Conservation (phyloP, 1,284 basidiomycete species). For the Naganishia sp. region DNA sequence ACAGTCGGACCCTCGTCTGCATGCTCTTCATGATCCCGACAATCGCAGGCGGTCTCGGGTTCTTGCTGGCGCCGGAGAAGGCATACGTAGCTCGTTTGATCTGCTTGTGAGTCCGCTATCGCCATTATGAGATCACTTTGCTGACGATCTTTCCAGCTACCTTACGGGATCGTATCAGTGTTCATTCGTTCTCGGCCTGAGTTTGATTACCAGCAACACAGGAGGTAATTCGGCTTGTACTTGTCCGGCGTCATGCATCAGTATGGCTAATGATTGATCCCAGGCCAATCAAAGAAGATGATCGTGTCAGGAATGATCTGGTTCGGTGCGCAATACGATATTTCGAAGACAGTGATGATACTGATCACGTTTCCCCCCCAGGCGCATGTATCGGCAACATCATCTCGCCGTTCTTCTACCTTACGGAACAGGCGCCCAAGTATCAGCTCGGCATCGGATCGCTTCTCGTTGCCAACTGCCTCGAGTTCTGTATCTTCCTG, state of each 20-base stretch:
- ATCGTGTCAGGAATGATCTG: slow-evolving; percentile 42
- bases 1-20: slow-evolving; percentile 39
- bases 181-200: slow-evolving; percentile 57
- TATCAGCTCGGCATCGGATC: slow-evolving; percentile 56
- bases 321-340: slow-evolving; percentile 16
- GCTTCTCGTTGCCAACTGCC: slow-evolving; percentile 51
- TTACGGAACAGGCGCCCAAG: slow-evolving; percentile 51
- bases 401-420: slow-evolving; percentile 51
- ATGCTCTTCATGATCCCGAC: slow-evolving; percentile 52
- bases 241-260: too few relatives aligned
- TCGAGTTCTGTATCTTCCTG: slow-evolving; percentile 53
- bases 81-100: slow-evolving; percentile 53
- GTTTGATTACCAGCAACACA: slow-evolving; percentile 57
- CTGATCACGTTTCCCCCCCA: slow-evolving; percentile 6
- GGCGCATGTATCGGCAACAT: slow-evolving; percentile 55
- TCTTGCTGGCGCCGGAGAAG: slow-evolving; percentile 51
- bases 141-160: slow-evolving; percentile 38
- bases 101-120: slow-evolving; percentile 59
- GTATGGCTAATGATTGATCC: neutral
- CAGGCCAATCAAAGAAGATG: slow-evolving; percentile 56
- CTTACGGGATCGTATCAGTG: slow-evolving; percentile 56
- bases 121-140: neutral
- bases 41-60: slow-evolving; percentile 52
- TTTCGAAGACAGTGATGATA: slow-evolving; percentile 30
- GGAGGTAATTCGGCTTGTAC: slow-evolving; percentile 42